Conservation (phyloP, 2,329 filamentous ascomycete genomes). For the Daldinia eschscholtzii region DNA sequence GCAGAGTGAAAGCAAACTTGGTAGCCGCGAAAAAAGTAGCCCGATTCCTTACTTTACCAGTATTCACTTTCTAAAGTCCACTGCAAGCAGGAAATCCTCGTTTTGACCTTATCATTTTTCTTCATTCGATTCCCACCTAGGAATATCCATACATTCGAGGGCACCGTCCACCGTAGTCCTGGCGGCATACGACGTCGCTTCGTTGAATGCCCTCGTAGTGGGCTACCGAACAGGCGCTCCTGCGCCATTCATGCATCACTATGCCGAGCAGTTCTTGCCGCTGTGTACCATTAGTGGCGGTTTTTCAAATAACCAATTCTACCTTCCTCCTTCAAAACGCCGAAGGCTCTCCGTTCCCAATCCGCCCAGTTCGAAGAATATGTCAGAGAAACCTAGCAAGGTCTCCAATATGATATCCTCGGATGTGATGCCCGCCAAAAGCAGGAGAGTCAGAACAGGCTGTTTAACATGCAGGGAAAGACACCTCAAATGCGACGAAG, state of each 20-base stretch:
- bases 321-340: constrained; percentile 48
- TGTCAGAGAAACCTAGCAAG: constrained; percentile 32
- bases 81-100: constrained; percentile 24
- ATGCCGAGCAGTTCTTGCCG: constrained; percentile 51
- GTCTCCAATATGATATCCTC: constrained; percentile 45
- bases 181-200: constrained; percentile 53
- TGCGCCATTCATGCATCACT: constrained; percentile 50
- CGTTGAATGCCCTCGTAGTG: constrained; percentile 52
- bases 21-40: constrained; percentile 21
- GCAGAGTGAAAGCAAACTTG: constrained; percentile 10
- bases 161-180: constrained; percentile 51
- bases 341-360: constrained; percentile 44
- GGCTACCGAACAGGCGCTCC: constrained; percentile 53
- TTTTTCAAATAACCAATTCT: constrained; percentile 46
- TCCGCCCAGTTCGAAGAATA: constrained; percentile 35
- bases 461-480: constrained; percentile 91
- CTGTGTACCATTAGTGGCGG: constrained; percentile 51
- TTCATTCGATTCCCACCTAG: constrained; percentile 16
- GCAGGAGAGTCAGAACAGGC: constrained; percentile 89
- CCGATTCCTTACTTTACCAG: constrained; percentile 19
- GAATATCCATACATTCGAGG: constrained; percentile 43
- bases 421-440: constrained; percentile 63
- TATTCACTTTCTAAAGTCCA: constrained; percentile 22
- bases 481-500: constrained; percentile 93
- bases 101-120: constrained; percentile 13